Percentiles rank a stretch among this genome's conserved stretches.
Conservation (phyloP, 441 rosid species). For the Flueggea neowawraea region DNA sequence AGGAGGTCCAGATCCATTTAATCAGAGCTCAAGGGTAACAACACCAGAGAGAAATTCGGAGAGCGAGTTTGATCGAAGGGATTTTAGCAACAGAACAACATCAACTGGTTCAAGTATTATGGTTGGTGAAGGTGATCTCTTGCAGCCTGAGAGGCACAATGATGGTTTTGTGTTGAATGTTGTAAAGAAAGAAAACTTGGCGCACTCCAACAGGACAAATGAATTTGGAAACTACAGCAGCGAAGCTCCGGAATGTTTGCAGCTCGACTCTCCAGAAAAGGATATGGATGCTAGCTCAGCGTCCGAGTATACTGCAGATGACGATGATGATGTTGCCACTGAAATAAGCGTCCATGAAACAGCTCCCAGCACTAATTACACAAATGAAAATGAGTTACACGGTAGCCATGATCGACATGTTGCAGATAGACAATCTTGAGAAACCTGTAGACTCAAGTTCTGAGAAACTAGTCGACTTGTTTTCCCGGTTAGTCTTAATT, state of each 20-base stretch:
- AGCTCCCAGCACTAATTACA: constrained; percentile 1
- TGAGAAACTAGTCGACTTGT: too few species aligned
- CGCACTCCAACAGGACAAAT: constrained; percentile 22
- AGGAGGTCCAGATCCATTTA: constrained; percentile 11
- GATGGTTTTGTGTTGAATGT: constrained; percentile 77
- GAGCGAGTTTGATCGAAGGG: constrained; percentile 38
- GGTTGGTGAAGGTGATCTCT: constrained; percentile 75
- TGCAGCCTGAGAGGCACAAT: constrained; percentile 64
- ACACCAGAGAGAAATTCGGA: constrained; percentile 41
- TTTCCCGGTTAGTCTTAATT: too few species aligned
- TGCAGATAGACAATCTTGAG: too few species aligned
- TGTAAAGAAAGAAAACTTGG: constrained; percentile 54
- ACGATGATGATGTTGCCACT: constrained; percentile 1
- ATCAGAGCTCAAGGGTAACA: constrained; percentile 23
- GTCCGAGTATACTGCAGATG: constrained; percentile 53
- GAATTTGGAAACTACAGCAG: constrained; percentile 28
- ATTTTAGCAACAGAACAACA: constrained; percentile 23
- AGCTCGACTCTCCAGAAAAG: constrained; percentile 61
- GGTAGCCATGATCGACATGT: too few species aligned
- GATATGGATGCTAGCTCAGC: constrained; percentile 67
- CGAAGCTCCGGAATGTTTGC: constrained; percentile 65
- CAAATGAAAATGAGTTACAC: too few species aligned
- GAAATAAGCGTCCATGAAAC: constrained; percentile 9
- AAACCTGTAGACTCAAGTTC: too few species aligned
- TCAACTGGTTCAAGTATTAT: constrained; percentile 44